A percentile compares a stretch with the other conserved stretches of the same genome.
phyloP scores from a whole-genome alignment of 2,329 filamentous ascomycete species.

The Ophiostoma triangulosporum region DNA sequence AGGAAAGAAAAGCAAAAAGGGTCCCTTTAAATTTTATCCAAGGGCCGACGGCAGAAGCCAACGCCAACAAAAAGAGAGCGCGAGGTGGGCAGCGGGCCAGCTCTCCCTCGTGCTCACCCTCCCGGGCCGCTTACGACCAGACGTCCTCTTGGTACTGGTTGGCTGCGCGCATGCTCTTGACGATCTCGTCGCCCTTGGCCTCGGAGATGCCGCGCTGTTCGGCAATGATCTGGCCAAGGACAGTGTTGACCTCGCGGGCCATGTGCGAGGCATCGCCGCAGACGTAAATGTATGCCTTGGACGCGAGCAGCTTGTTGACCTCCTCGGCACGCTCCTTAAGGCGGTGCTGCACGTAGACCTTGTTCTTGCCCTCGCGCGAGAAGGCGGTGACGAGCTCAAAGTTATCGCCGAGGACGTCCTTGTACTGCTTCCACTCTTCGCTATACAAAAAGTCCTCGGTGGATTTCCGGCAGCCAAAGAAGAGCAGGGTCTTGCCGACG shows the following conservation, averaged over 20 bases:
- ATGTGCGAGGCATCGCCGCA: slow-evolving; percentile 97
- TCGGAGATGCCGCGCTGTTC: slow-evolving; percentile 71
- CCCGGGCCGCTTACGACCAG: slow-evolving; percentile 40
- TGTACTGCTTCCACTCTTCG: slow-evolving; percentile 84
- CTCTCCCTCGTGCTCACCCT: too few species aligned
- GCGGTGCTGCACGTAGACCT: slow-evolving; percentile 94
- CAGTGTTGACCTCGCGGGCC: slow-evolving; percentile 82
- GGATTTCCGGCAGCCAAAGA: slow-evolving; percentile 84
- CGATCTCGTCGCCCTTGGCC: slow-evolving; percentile 84
- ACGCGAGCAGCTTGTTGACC: slow-evolving; percentile 71
- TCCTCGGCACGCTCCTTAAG: slow-evolving; percentile 72
- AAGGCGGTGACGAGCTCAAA: slow-evolving; percentile 90
- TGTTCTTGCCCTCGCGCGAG: slow-evolving; percentile 74
- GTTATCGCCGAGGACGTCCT: slow-evolving; percentile 69
- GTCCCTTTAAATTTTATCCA: neutral
- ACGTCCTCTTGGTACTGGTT: slow-evolving; percentile 92
- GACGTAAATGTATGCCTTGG: slow-evolving; percentile 93
- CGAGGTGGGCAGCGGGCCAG: neutral
- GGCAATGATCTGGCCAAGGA: slow-evolving; percentile 76
- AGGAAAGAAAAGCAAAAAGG: neutral
- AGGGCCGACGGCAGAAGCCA: too few species aligned
- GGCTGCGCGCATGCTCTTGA: slow-evolving; percentile 88
- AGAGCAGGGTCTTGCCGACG: slow-evolving; percentile 78
- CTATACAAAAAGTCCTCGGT: slow-evolving; percentile 89
- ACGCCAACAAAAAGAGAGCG: neutral